A percentile compares a stretch with the other conserved stretches of the same genome.
phyloP scores from a whole-genome alignment of 2,329 filamentous ascomycete genomes.

The Arthrobotrys pseudoclavata region DNA sequence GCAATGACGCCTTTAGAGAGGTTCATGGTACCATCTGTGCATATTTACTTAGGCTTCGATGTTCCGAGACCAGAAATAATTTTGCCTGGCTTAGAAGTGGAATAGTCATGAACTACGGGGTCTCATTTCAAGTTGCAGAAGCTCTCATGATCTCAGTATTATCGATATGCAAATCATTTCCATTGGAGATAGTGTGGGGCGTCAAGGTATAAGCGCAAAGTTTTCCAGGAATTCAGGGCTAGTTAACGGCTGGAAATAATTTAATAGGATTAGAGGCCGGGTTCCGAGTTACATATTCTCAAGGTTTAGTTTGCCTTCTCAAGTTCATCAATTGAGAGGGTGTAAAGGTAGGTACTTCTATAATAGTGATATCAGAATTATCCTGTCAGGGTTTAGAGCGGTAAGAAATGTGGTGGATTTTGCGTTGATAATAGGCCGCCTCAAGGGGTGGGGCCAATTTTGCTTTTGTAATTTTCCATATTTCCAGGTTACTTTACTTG shows the following conservation, averaged over 20 bases:
- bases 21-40: constrained; percentile 41
- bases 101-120: background rate
- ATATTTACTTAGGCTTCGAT: background rate
- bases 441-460: constrained; percentile 10
- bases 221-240: constrained; percentile 4
- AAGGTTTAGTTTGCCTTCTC: background rate
- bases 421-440: constrained; percentile 30
- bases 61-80: background rate
- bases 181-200: constrained; percentile 29
- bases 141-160: constrained; percentile 9
- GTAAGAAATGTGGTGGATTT: constrained; percentile 31
- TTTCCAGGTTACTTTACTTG: background rate
- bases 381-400: constrained; percentile 7
- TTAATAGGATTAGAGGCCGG: background rate
- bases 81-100: background rate
- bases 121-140: constrained; percentile 14
- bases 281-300: background rate
- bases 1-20: constrained; percentile 51
- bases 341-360: background rate
- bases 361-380: constrained; percentile 7
- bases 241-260: background rate
- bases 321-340: background rate
- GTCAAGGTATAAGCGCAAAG: constrained; percentile 2
- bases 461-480: constrained; percentile 26
- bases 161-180: constrained; percentile 39